Conservation (phyloP, 2,329 filamentous ascomycete species). For the Raffaelea deltoideospora region DNA sequence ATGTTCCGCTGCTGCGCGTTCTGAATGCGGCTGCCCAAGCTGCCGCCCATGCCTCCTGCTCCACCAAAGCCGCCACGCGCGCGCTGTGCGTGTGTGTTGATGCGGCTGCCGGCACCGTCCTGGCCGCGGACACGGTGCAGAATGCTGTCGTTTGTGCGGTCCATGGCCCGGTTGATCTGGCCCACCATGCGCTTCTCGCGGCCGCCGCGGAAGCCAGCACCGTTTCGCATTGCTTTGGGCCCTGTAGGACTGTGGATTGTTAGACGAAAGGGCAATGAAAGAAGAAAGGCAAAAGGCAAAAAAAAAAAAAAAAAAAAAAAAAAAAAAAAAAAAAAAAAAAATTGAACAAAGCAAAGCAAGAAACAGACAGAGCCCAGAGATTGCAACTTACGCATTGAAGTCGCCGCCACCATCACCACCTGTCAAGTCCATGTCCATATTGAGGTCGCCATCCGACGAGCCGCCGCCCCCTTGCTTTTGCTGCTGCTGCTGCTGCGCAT, state of each 20-base stretch:
- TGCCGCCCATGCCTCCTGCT: slow-evolving; percentile 35
- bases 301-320: background rate
- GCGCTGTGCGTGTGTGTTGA: slow-evolving; percentile 67
- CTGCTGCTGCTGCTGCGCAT: slow-evolving; percentile 11
- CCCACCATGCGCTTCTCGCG: slow-evolving; percentile 74
- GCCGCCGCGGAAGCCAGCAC: slow-evolving; percentile 34
- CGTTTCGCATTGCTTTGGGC: slow-evolving; percentile 85
- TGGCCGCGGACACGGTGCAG: slow-evolving; percentile 67
- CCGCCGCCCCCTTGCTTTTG: too few species aligned
- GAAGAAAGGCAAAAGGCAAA: background rate
- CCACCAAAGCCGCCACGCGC: too few species aligned
- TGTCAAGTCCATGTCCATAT: slow-evolving; percentile 58
- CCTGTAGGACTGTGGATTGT: slow-evolving; percentile 63
- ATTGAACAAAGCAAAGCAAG: too few species aligned
- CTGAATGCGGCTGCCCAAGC: slow-evolving; percentile 6
- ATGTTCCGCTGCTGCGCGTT: slow-evolving; percentile 28
- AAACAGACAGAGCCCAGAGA: too few species aligned
- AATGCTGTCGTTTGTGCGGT: slow-evolving; percentile 57
- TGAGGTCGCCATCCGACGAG: slow-evolving; percentile 28
- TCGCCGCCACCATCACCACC: slow-evolving; percentile 24
- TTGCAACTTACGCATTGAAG: slow-evolving; percentile 39
- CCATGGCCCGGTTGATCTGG: slow-evolving; percentile 71
- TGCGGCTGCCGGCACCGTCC: slow-evolving; percentile 53
- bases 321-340: too few species aligned
- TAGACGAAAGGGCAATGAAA: slow-evolving; percentile 17